Evolutionary conservation across 306 rosid species (phyloP).

Genomic region (Prunus kanzakura): DNA sequence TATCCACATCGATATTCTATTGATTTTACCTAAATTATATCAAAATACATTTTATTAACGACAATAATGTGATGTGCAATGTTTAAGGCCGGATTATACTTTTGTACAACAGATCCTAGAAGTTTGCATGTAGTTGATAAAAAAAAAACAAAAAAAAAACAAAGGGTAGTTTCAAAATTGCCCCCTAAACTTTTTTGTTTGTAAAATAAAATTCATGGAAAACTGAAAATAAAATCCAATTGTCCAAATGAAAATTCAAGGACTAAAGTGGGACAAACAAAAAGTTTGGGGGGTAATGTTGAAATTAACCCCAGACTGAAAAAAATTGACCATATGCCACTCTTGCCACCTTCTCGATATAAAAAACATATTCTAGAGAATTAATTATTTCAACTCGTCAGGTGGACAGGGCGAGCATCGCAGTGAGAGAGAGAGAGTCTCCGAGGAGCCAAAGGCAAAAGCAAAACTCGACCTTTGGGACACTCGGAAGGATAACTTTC

Average conservation of each 20-base stretch:
- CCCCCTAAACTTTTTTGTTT: no score
- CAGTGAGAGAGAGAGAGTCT: neutral
- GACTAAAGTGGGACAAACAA: no score
- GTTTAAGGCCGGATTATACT: no score
- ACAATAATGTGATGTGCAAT: no score
- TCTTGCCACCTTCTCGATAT: neutral
- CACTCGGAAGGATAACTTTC: conserved; percentile 42
- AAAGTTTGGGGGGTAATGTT: no score
- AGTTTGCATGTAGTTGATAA: neutral
- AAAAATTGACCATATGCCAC: neutral
- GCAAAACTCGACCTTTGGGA: conserved; percentile 36
- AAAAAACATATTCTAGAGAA: neutral
- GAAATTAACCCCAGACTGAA: no score
- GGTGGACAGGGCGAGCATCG: neutral
- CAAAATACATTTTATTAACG: no score
- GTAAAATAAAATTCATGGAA: no score
- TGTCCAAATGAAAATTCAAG: neutral
- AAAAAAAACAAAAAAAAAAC: neutral
- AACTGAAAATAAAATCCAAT: neutral
- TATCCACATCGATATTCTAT: no score
- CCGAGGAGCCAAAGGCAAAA: conserved; percentile 27
- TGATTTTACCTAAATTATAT: no score
- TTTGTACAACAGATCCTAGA: neutral
- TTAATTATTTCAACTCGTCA: neutral
- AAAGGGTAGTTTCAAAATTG: no score